Percentiles rank a stretch among this genome's conserved stretches.
Conservation (phyloP, 2,329 filamentous ascomycete species). For the Phialemonium atrogriseum region DNA sequence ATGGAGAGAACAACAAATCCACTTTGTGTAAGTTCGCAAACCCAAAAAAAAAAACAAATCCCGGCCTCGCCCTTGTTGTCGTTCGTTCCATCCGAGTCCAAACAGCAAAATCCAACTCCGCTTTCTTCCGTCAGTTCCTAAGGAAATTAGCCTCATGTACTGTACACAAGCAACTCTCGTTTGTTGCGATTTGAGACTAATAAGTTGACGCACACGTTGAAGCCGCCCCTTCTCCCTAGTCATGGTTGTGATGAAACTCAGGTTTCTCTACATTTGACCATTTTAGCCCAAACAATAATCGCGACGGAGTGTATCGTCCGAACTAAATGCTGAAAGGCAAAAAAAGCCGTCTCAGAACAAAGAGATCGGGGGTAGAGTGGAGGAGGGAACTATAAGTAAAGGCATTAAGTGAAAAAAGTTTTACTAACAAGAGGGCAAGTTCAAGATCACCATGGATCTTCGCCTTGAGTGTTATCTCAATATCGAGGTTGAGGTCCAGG, state of each 20-base stretch:
- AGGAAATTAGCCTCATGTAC: slow-evolving; percentile 19
- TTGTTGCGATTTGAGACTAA: too few species aligned
- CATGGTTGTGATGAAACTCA: too few species aligned
- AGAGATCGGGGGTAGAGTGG: slow-evolving; percentile 5
- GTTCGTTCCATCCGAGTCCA: too few species aligned
- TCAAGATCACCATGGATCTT: slow-evolving; percentile 80
- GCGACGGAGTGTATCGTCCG: background rate
- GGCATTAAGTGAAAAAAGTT: slow-evolving; percentile 4
- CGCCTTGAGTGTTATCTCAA: slow-evolving; percentile 80
- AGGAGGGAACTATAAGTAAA: slow-evolving; percentile 1
- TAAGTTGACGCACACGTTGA: too few species aligned
- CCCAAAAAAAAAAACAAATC: too few species aligned
- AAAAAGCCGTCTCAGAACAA: slow-evolving; percentile 2
- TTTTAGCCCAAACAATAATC: slow-evolving; percentile 3
- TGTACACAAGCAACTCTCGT: background rate
- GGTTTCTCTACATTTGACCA: slow-evolving; percentile 5
- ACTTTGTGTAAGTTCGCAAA: too few species aligned
- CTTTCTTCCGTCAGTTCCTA: slow-evolving; percentile 22
- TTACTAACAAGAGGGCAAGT: slow-evolving; percentile 55
- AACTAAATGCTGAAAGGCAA: slow-evolving; percentile 3
- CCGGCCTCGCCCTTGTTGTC: too few species aligned
- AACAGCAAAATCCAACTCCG: too few species aligned
- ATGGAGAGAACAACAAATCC: too few species aligned
- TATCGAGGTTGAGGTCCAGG: slow-evolving; percentile 72
- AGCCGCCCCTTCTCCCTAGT: too few species aligned